Conservation (phyloP, 805 yeast species). For the Candida ponderosae region DNA sequence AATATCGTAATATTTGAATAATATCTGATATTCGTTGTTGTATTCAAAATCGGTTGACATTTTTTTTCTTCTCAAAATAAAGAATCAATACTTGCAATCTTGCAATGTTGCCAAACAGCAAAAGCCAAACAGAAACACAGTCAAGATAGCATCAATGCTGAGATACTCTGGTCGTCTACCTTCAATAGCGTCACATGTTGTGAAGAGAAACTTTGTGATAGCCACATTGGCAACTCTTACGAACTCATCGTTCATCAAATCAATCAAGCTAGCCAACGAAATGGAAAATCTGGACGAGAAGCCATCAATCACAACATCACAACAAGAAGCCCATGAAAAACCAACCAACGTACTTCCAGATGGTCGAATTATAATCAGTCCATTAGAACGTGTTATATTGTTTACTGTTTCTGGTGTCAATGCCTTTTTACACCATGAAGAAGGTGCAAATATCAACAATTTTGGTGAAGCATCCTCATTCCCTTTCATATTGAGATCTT, state of each 20-base stretch:
- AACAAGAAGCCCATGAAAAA: conserved; percentile 11
- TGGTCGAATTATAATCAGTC: conserved; percentile 71
- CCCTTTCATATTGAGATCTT: conserved; percentile 49
- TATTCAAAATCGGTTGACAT: conserved; percentile 8
- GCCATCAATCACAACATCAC: conserved; percentile 17
- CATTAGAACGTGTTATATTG: conserved; percentile 54
- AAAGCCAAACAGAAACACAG: too few relatives aligned
- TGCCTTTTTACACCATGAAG: conserved; percentile 68
- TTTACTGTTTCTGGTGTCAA: conserved; percentile 71
- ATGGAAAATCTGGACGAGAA: conserved; percentile 41
- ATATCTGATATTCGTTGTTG: too few relatives aligned
- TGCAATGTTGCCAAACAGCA: too few relatives aligned
- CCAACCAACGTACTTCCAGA: conserved; percentile 39
- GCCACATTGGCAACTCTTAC: conserved; percentile 14
- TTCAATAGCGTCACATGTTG: not conserved
- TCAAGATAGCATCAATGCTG: conserved; percentile 2
- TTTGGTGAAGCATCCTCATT: conserved; percentile 89
- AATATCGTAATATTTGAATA: too few relatives aligned
- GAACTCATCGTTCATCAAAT: conserved; percentile 25
- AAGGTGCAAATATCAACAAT: conserved; percentile 69
- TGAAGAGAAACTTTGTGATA: conserved; percentile 7
- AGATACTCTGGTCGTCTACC: not conserved
- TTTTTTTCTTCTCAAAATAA: conserved; percentile 6
- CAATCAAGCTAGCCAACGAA: conserved; percentile 48
- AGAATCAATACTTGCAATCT: too few relatives aligned